Conservation (phyloP, 1,284 basidiomycete species). For the Microbotryomycetes sp. region DNA sequence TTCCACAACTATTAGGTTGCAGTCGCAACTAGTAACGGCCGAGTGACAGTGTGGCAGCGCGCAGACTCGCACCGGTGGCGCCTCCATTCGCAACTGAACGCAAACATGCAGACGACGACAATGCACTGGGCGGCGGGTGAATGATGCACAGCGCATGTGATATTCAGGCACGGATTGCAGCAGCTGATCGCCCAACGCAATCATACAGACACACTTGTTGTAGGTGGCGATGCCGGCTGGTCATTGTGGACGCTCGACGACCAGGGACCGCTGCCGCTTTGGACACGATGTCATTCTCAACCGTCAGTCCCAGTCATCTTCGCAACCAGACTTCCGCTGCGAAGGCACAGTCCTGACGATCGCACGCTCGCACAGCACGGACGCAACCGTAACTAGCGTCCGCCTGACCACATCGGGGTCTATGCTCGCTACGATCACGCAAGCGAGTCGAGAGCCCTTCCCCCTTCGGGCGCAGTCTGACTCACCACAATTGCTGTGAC, state of each 20-base stretch:
- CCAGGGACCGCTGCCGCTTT: constrained; percentile 8
- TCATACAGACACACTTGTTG: constrained; percentile 16
- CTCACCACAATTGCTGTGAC: not conserved
- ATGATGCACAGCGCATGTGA: not conserved
- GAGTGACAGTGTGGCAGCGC: not conserved
- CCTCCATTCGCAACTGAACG: not conserved
- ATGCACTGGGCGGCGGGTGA: not conserved
- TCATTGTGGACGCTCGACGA: constrained; percentile 25
- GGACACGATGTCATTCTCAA: constrained; percentile 6
- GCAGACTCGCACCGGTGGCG: not conserved
- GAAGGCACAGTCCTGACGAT: no score
- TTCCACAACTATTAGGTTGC: not conserved
- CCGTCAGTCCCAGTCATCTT: not conserved
- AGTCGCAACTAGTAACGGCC: not conserved
- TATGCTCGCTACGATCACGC: constrained; percentile 11
- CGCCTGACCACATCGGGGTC: constrained; percentile 10
- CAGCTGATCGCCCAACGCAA: not conserved
- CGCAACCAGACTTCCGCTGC: no score
- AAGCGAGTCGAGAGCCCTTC: not conserved
- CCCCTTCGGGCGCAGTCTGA: not conserved
- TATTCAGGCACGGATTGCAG: no score
- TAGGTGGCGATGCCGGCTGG: constrained; percentile 11
- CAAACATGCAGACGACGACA: not conserved
- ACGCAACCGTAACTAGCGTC: not conserved
- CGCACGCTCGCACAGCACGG: not conserved